Conservation (phyloP, 345 rosid genomes). For the Arabis alpina region DNA sequence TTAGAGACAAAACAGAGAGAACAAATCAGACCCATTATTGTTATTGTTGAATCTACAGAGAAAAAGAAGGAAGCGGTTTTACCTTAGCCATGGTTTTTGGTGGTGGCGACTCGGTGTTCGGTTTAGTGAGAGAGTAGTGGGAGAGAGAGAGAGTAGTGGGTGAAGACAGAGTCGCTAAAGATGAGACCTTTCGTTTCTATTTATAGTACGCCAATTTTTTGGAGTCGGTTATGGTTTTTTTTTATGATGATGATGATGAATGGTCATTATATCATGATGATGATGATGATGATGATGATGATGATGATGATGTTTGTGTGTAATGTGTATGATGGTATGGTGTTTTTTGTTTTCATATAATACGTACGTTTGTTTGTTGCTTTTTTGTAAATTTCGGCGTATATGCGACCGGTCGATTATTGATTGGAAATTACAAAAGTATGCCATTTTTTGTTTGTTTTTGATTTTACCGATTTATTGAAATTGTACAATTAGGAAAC, state of each 20-base stretch:
- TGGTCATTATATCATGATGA: not conserved
- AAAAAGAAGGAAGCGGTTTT: conserved; percentile 6
- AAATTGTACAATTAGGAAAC: not conserved
- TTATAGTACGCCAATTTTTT: conserved; percentile 26
- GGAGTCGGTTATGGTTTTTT: conserved; percentile 19
- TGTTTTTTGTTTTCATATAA: not conserved
- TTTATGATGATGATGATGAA: conserved; percentile 18
- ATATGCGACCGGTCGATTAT: conserved; percentile 11
- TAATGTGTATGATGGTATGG: conserved; percentile 6
- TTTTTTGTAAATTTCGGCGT: conserved; percentile 13
- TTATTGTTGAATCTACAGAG: too few relatives aligned
- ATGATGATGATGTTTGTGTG: not conserved
- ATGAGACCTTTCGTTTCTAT: conserved; percentile 30
- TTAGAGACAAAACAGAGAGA: conserved; percentile 40
- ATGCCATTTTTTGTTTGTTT: too few relatives aligned
- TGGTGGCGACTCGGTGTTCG: conserved; percentile 20
- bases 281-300: not conserved
- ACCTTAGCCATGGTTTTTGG: conserved; percentile 37
- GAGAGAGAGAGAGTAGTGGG: conserved; percentile 26
- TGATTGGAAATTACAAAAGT: too few relatives aligned
- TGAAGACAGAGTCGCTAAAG: conserved; percentile 35
- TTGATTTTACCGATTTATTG: not conserved
- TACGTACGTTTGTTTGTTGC: not conserved
- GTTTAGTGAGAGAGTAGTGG: conserved; percentile 30
- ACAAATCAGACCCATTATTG: conserved; percentile 37